These are phyloP conservation scores for Colletotrichum endophyticum DNA, from an alignment of 2,329 filamentous ascomycete genomes.

Conservation along the genomic window DNA sequence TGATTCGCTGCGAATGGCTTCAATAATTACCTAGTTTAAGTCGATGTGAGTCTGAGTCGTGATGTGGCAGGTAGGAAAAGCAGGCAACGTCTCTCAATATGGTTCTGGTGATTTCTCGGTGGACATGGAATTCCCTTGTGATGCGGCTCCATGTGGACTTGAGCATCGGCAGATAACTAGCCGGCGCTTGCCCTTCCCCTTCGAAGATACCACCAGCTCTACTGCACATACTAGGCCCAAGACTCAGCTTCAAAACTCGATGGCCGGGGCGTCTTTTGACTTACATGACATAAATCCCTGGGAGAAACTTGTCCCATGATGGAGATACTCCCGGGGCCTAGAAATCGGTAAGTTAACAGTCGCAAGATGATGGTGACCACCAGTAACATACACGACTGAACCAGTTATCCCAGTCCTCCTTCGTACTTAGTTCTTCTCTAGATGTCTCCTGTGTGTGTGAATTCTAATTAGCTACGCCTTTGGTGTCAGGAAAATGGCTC, in stretches of 20 bases:
- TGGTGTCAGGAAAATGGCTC: fast-evolving
- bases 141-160: not conserved
- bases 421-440: not conserved
- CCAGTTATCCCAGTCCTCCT: slow-evolving; percentile 4
- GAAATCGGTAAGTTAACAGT: fast-evolving
- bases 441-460: fast-evolving
- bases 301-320: not conserved
- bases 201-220: not conserved
- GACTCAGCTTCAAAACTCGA: not conserved
- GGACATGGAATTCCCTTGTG: not conserved
- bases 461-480: fast-evolving
- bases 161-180: not conserved
- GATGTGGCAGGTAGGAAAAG: not conserved
- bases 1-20: not conserved
- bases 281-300: not conserved
- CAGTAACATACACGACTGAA: not conserved
- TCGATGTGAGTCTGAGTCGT: not conserved
- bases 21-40: not conserved
- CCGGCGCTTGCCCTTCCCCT: not conserved
- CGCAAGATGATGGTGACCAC: not conserved
- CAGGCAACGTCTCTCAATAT: not conserved
- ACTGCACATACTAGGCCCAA: not conserved
- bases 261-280: not conserved
- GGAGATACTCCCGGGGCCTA: not conserved
- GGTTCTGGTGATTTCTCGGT: not conserved